Base-by-base conservation (phyloP, 495 filamentous ascomycete species). In the Terfezia claveryi region DNA sequence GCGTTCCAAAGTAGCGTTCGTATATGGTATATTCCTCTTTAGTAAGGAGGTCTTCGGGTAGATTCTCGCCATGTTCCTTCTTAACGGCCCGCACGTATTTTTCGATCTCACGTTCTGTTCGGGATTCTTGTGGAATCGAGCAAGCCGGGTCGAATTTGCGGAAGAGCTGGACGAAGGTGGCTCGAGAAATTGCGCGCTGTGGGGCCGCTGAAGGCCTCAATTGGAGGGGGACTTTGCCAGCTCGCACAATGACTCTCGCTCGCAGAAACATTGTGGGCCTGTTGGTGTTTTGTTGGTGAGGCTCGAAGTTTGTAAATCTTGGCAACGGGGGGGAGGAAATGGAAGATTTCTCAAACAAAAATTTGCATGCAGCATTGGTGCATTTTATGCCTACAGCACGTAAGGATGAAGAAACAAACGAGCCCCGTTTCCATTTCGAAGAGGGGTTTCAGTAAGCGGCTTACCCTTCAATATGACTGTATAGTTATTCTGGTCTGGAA, bases 1-100 rank as follows among this genome's bases (percentile, higher is more conserved):
- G 86, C 58, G 70, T 74, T 1, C 89, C 91, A 68, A 87, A 96
- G 10, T 94, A 68, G 56, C 85, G 74, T 55, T 81, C 79, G 63
- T 94, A 96, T 2, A 94, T 62, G 44, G 69, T 68, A 50, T 82
- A 80, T 64, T 93, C 88, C 36, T 80, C 73, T 5, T 73, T 71
- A 14, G 76, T 74, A 49, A 98, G 65, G 55, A 82, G 75, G 14
- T 75, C 80, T n/a, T 79, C 74, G 0, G 91, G 91, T 10, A 95
- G 68, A 1, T 72, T 78, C 59, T 91, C 78, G 46, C 88, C 84
- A 66, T 85, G 93, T 10, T 74, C 71, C 58, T 82, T 78, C 59
- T 81, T 74, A 20, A 87, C 80, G 50, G 75, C 67, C 23, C 79
- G 77, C 52, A 85, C 85, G 52, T 81, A 72, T 2, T 68, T 69